These are phyloP conservation scores for Drechslerella stenobrocha DNA, from an alignment of 2,329 filamentous ascomycete genomes.

Conservation along the genomic window DNA sequence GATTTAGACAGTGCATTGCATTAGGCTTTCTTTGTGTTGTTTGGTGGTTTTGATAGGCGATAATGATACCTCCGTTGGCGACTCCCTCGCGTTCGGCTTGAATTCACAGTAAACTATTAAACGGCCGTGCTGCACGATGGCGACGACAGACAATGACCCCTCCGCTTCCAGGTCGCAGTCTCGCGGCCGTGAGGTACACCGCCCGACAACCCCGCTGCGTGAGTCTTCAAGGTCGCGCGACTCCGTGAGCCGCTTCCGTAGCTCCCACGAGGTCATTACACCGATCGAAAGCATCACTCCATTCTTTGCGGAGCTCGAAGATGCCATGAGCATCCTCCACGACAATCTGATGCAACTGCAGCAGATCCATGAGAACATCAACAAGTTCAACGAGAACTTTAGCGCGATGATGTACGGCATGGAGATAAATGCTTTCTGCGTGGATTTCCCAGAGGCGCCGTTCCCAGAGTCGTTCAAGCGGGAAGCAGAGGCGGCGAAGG, in stretches of 20 bases:
- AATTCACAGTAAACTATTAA: too few relatives aligned
- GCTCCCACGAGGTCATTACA: slow-evolving; percentile 63
- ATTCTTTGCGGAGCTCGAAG: slow-evolving; percentile 87
- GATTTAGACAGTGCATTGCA: background rate
- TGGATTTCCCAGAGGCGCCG: slow-evolving; percentile 93
- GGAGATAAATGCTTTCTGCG: slow-evolving; percentile 99
- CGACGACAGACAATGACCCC: slow-evolving; percentile 17
- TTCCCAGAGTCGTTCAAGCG: slow-evolving; percentile 77
- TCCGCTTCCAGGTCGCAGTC: slow-evolving; percentile 35
- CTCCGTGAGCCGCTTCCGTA: slow-evolving; percentile 70
- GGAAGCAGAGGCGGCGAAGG: slow-evolving; percentile 56
- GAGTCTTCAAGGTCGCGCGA: slow-evolving; percentile 87
- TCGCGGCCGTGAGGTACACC: slow-evolving; percentile 53
- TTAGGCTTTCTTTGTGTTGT: slow-evolving; percentile 23
- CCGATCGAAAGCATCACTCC: slow-evolving; percentile 84
- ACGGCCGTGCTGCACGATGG: too few relatives aligned
- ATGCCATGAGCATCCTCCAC: slow-evolving; percentile 92
- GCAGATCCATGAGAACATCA: slow-evolving; percentile 90
- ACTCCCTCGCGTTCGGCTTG: too few relatives aligned
- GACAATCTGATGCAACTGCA: slow-evolving; percentile 97
- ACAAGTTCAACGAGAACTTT: slow-evolving; percentile 93
- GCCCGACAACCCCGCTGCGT: slow-evolving; percentile 88
- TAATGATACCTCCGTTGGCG: too few relatives aligned
- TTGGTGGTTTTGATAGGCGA: slow-evolving; percentile 2
- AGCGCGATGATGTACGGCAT: slow-evolving; percentile 91